Conservation (phyloP, 495 filamentous ascomycete genomes). For the Aspergillus coremiiformis region DNA sequence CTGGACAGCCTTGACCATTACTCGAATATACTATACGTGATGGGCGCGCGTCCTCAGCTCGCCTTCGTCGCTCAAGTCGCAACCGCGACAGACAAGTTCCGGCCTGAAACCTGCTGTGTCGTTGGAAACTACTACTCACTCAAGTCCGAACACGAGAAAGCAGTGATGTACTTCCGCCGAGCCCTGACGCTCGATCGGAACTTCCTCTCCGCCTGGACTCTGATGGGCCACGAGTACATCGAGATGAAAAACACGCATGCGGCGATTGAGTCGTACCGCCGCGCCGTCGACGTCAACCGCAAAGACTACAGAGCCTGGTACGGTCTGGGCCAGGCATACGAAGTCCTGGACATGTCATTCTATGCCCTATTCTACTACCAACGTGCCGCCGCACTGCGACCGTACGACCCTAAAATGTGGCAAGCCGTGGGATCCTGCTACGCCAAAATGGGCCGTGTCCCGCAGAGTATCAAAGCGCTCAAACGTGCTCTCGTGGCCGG, state of each 20-base stretch:
- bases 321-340: constrained; percentile 93
- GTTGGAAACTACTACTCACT: constrained; percentile 96
- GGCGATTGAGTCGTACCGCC: constrained; percentile 92
- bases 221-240: constrained; percentile 99
- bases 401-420: constrained; percentile 98
- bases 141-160: constrained; percentile 92
- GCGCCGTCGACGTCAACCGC: constrained; percentile 92
- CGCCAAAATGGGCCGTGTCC: constrained; percentile 71
- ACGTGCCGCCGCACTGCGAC: constrained; percentile 79
- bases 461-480: constrained; percentile 86
- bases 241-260: constrained; percentile 99
- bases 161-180: constrained; percentile 94
- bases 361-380: constrained; percentile 98
- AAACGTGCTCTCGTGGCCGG: constrained; percentile 85
- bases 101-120: constrained; percentile 93
- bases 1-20: constrained; percentile 90
- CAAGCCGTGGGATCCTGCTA: constrained; percentile 88
- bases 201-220: constrained; percentile 91
- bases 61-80: constrained; percentile 89
- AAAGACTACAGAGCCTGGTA: constrained; percentile 99
- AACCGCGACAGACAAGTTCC: constrained; percentile 85
- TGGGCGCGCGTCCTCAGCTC: constrained; percentile 76
- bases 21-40: constrained; percentile 93
- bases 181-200: constrained; percentile 89
- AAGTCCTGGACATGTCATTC: constrained; percentile 94